Conservation (phyloP, 768 basidiomycete genomes). For the Hygrocybe coccinea region DNA sequence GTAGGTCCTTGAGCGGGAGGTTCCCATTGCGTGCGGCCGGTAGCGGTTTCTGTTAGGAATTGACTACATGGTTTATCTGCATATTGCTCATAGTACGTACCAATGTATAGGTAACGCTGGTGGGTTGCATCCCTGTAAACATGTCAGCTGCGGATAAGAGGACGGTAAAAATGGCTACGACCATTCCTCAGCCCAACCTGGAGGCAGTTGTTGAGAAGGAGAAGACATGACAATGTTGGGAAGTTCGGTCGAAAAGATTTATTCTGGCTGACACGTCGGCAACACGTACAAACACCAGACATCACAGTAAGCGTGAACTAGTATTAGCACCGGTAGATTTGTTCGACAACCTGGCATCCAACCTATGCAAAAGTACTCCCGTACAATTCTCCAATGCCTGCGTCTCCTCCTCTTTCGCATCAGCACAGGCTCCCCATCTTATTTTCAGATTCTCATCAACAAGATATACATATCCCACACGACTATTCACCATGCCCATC, state of each 20-base stretch:
- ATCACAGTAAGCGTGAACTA: too few species aligned
- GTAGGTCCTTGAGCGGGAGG: slow-evolving; percentile 46
- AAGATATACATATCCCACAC: slow-evolving; percentile 88
- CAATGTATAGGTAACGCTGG: slow-evolving; percentile 85
- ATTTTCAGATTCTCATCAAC: slow-evolving; percentile 81
- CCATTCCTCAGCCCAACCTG: slow-evolving; percentile 94
- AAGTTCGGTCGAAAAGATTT: not conserved
- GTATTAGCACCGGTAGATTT: too few species aligned
- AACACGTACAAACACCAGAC: not conserved
- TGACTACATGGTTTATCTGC: slow-evolving; percentile 13
- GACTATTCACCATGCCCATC: slow-evolving; percentile 83
- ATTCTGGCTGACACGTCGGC: slow-evolving; percentile 10
- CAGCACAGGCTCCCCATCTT: slow-evolving; percentile 89
- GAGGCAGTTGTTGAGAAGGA: slow-evolving; percentile 67
- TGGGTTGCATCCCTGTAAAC: slow-evolving; percentile 65
- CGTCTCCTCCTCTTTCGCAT: slow-evolving; percentile 71
- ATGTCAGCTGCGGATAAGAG: slow-evolving; percentile 15
- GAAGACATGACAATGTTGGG: slow-evolving; percentile 39
- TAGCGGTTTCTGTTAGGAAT: slow-evolving; percentile 62
- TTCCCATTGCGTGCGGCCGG: slow-evolving; percentile 88
- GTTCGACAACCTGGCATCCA: slow-evolving; percentile 33
- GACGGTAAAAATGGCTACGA: slow-evolving; percentile 31
- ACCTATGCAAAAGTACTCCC: slow-evolving; percentile 60
- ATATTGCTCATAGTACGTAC: slow-evolving; percentile 43
- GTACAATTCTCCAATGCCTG: slow-evolving; percentile 64